Evolutionary conservation across 768 basidiomycete genomes (phyloP), one percentile per base, ranked within the genome.

Genomic region (Myochromella boudieri): DNA sequence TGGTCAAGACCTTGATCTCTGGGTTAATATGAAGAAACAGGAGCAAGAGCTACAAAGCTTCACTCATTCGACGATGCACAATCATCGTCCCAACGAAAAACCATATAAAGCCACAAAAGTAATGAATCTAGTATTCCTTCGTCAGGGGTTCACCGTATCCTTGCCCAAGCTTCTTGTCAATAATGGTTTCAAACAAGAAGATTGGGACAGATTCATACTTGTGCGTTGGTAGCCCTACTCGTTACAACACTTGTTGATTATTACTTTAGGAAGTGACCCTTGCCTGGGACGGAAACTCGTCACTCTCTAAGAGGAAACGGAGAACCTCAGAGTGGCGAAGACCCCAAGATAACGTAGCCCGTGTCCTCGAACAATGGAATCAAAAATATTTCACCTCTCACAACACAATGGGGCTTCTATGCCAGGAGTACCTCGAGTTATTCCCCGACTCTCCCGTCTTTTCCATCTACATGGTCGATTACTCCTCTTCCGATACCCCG

Each of bases 381-480:
- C 21, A 22, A 33, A 46, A 49, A 20, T 59, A 55, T 25, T 59
- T 59, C 37, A 14, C 37, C 18, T 49, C 41, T n/a, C 51, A 46
- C 9, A 39, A 33, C n/a, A 49, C 53, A 4, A 28, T 46, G 24
- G 55, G 46, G 2, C 29, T 55, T 21, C 56, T 59, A 7, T 59
- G 58, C 22, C 50, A 53, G 22, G 55, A 59, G 22, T 62, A 60
- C 34, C 39, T 53, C 8, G 39, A 53, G 14, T 51, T 48, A 4
- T 54, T 47, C 46, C 56, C 54, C 5, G 24, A 57, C 12, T 63
- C 63, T 12, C 55, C 61, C 7, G 45, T 52, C 6, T 61, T 58
- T 34, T 51, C 60, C 6, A 51, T 65, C 20, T 65, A 65, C 38
- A 18, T 65, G 9, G 42, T 62, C 6, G 63, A 65, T 37, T 46